Evolutionary conservation across 139 green algal species (phyloP), one percentile per base, ranked within the genome.

Genomic region (Zygnema circumcarinatum): DNA sequence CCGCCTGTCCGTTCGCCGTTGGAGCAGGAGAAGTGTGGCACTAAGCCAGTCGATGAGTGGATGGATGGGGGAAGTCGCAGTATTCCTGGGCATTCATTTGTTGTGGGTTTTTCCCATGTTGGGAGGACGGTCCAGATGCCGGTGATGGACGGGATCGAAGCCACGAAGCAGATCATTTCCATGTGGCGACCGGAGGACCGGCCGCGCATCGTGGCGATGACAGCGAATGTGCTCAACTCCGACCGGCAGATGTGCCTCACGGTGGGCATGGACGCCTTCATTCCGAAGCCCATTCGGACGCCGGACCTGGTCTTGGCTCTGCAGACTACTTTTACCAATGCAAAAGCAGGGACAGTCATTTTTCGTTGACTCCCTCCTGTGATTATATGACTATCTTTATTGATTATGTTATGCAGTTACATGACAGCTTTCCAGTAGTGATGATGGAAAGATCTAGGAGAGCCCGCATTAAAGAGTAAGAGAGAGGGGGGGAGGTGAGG

Each of bases 61-160:
- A n/a, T n/a, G 29, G 56, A 72, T 72, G 25, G 25, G 25, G 29
- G 56, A 72, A 72, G 29, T 25, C 56, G 56, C 29, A 25, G 25
- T 25, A n/a, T n/a, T n/a, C n/a, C n/a, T n/a, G n/a, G n/a, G n/a
- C n/a, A n/a, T n/a, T n/a, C n/a, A n/a, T n/a, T n/a, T n/a, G 29
- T 72, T 25, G 25, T 72, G 25, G 25, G 29, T n/a, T 25, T n/a
- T 29, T 72, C 29, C 56, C 56, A 72, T 72, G 56, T 72, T 25
- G 29, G 56, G 56, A 29, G 11, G 36, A n/a, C n/a, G n/a, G n/a
- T n/a, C n/a, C 81, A 88, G 54, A 88, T 88, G 83, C 83, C 83
- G 2, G 68, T 88, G n/a, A 88, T 88, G 83, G 83, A 88, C 74
- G 83, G 83, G 2, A 83, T 83, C 1, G 69, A 88, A 33, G 83